These are phyloP conservation scores for Calocybe gangraenosa DNA, from an alignment of 768 basidiomycete species.

Conservation along the genomic window DNA sequence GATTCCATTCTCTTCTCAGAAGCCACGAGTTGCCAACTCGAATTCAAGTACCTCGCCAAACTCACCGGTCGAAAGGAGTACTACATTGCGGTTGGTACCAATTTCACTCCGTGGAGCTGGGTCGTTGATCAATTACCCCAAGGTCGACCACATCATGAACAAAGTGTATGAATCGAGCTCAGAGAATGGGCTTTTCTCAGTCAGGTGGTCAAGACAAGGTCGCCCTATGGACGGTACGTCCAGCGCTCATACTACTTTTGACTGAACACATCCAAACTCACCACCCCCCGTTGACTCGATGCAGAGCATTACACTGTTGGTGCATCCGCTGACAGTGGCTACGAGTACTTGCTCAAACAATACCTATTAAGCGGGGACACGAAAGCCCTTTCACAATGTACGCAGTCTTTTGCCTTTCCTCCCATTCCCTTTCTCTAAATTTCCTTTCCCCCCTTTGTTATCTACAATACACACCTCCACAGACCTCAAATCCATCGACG, in stretches of 20 bases:
- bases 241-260: not conserved
- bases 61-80: conserved; percentile 57
- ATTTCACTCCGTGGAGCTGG: not conserved
- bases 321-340: conserved; percentile 57
- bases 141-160: conserved; percentile 36
- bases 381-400: conserved; percentile 50
- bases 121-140: not conserved
- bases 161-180: conserved; percentile 28
- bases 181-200: conserved; percentile 30
- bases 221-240: conserved; percentile 23
- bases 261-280: no score
- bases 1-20: conserved; percentile 31
- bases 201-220: conserved; percentile 26
- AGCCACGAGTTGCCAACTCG: conserved; percentile 57
- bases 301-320: conserved; percentile 47
- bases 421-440: not conserved
- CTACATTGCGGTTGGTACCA: conserved; percentile 27
- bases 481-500: conserved; percentile 50
- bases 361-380: conserved; percentile 52
- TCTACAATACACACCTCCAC: no score
- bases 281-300: not conserved
- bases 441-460: not conserved
- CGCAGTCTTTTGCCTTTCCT: conserved; percentile 13
- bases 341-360: conserved; percentile 68
- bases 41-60: conserved; percentile 72